Base-by-base conservation (phyloP, 2,329 filamentous ascomycete species). In the Phyllosticta paracitricarpa region DNA sequence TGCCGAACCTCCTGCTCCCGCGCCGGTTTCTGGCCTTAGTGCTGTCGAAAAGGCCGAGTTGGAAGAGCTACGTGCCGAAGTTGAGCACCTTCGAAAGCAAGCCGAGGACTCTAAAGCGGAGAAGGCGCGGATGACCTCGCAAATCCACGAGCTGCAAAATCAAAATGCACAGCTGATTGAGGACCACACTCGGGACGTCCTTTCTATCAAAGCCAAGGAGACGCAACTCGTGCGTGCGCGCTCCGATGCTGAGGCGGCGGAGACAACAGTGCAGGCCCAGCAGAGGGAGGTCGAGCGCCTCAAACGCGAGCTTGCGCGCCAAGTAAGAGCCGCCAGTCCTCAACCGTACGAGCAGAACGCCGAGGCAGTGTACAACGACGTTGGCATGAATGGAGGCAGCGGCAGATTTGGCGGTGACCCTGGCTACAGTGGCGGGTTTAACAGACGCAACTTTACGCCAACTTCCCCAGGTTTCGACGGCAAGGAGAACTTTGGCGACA, bases 171-270 rank as follows among this genome's bases (percentile, higher is more conserved):
- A 94, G 65, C 81, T 99, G 35, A 99, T 99, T 64, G 94, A 99
- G 75, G 93, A 97, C 69, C 93, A 97, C 73, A 99, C 94, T 0
- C 84, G 93, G 56, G 93, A 99, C 69, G 91, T 97, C 0, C 81
- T 99, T 52, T 94, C 91, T 67, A 95, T 99, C 77, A 97, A 97
- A 74, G 94, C 94, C 14, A 99, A 99, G 75, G 94, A 99, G 74
- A 97, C 94, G 2, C 94, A 99, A 69, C 82, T 99, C 4, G 93
- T 97, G 9, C 87, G 94, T 54, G 92, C 94, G 10, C 84, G 92
- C 60, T 91, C 89, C 66, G 94, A 99, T 69, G 89, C 88, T 33
- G 93, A 97, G 72, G 86, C 89, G 0, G 89, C 92, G 0, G 91
- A 97, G 71, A 87, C 91, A 68, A 88, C 86, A 62, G 91, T 94